phyloP scores from a whole-genome alignment of 805 yeast genomes.

The Hanseniaspora singularis region DNA sequence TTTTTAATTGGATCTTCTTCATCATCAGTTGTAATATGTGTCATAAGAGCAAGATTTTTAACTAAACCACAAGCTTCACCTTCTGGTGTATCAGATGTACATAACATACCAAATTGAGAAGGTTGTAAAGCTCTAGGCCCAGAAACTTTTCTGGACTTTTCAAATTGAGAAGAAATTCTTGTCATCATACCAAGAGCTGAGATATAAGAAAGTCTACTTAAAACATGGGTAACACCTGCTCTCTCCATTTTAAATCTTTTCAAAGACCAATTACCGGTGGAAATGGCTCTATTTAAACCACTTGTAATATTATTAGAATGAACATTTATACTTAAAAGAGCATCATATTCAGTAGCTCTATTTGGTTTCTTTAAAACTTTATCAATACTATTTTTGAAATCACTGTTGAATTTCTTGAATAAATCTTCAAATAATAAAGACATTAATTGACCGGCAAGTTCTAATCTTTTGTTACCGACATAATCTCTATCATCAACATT shows the following conservation, averaged over 20 bases:
- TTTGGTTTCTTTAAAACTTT: slow-evolving; percentile 88
- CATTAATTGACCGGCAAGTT: slow-evolving; percentile 94
- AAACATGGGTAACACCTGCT: slow-evolving; percentile 96
- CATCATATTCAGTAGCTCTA: slow-evolving; percentile 90
- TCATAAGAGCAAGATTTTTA: slow-evolving; percentile 92
- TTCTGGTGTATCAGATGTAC: slow-evolving; percentile 98
- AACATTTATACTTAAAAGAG: slow-evolving; percentile 73
- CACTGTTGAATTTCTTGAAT: slow-evolving; percentile 89
- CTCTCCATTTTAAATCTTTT: slow-evolving; percentile 99
- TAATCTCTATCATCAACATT: slow-evolving; percentile 98
- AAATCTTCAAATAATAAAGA: slow-evolving; percentile 90
- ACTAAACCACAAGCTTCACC: slow-evolving; percentile 99
- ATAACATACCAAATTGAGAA: slow-evolving; percentile 96
- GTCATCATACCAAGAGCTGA: slow-evolving; percentile 99
- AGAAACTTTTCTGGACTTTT: slow-evolving; percentile 91
- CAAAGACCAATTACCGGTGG: slow-evolving; percentile 98
- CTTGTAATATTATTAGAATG: slow-evolving; percentile 88
- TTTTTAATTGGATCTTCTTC: slow-evolving; percentile 80
- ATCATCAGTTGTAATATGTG: slow-evolving; percentile 96
- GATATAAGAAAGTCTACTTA: slow-evolving; percentile 81
- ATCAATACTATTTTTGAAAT: slow-evolving; percentile 88
- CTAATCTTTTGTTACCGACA: slow-evolving; percentile 94
- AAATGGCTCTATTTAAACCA: slow-evolving; percentile 90
- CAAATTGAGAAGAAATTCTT: slow-evolving; percentile 96
- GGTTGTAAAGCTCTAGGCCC: slow-evolving; percentile 99